Base-by-base conservation (phyloP, 2,329 filamentous ascomycete genomes). In the Chrysosphaeria jannelii region DNA sequence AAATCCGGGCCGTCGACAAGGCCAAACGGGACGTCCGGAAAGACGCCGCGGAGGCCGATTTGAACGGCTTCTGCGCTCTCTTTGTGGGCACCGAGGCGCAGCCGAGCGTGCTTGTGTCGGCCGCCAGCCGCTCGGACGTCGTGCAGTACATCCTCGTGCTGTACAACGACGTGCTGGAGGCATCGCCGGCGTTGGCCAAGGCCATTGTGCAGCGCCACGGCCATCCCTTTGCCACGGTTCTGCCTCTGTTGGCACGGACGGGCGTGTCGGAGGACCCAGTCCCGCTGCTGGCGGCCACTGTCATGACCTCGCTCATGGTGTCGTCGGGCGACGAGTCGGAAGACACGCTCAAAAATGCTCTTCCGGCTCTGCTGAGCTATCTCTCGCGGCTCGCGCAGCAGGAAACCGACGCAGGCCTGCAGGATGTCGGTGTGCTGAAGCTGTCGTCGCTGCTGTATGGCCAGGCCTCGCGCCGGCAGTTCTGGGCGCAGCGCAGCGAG, bases 1-100 rank as follows among this genome's bases (percentile, higher is more conserved):
- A 79, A 57, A 90, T 97, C 49, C 79, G 79, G 46, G 75, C 79
- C 30, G 75, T 93, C 36, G 85, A 93, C 46, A 93, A 91, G 49
- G 74, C 85, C 34, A 72, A 78, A 45, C 85, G 76, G 45, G 85
- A 93, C 35, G 71, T 78, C 47, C 64, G 79, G 39, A 69, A 68
- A 41, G 63, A 81, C 39, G 69, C 66, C 10, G 66, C 93, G 30
- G 72, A 89, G 42, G 50, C 47, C 26, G 74, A 91, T 46, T 48
- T 81, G 13, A 57, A 68, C 35, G 74, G 68, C 33, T 97, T 90
- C 47, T 61, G 66, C 28, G 50, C 57, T 31, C 53, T 97, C 32
- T 68, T 97, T 35, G 57, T 85, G 13, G 16, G 16, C 16, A 59
- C 57, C 29, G 55, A 61, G 35, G 78, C 69, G 44, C 51, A 51